A percentile compares a stretch with the other conserved stretches of the same genome.
phyloP scores from a whole-genome alignment of 164 flowering plant genomes.

The Euptelea pleiosperma region DNA sequence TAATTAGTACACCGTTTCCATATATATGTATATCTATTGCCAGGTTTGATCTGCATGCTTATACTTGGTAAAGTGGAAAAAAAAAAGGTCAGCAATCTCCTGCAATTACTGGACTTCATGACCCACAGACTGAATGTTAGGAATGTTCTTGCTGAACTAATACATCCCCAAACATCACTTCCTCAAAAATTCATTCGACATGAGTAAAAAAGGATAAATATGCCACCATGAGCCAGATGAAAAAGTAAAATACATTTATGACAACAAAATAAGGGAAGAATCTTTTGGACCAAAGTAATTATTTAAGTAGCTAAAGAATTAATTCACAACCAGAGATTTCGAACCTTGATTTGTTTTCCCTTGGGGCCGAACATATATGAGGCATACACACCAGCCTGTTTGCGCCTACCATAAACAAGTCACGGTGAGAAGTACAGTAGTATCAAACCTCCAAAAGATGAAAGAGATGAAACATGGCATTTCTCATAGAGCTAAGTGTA shows the following conservation, averaged over 20 bases:
- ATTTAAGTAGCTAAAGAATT: background rate
- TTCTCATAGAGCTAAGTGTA: background rate
- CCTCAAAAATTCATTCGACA: too few species aligned
- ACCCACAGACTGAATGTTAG: conserved; percentile 1
- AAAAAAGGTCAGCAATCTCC: too few species aligned
- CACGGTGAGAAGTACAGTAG: background rate
- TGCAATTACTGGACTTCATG: background rate
- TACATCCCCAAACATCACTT: too few species aligned
- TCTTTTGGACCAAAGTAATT: background rate
- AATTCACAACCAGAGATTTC: background rate
- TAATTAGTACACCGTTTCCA: background rate
- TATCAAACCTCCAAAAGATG: conserved; percentile 1
- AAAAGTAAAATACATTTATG: background rate
- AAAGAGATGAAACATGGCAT: background rate
- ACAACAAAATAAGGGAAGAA: background rate
- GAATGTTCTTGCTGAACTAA: background rate
- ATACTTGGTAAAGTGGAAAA: too few species aligned
- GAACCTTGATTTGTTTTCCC: conserved; percentile 62
- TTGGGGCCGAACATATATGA: conserved; percentile 71
- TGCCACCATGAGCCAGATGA: background rate
- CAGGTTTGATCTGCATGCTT: too few species aligned
- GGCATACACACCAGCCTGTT: conserved; percentile 74
- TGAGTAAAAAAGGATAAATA: background rate
- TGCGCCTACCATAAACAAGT: conserved; percentile 43
- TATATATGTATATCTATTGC: too few species aligned